A percentile compares a stretch with the other conserved stretches of the same genome.
Evolutionary conservation across 371 early-diverging fungal species (phyloP).

Genomic region (Rhizopus stolonifer): DNA sequence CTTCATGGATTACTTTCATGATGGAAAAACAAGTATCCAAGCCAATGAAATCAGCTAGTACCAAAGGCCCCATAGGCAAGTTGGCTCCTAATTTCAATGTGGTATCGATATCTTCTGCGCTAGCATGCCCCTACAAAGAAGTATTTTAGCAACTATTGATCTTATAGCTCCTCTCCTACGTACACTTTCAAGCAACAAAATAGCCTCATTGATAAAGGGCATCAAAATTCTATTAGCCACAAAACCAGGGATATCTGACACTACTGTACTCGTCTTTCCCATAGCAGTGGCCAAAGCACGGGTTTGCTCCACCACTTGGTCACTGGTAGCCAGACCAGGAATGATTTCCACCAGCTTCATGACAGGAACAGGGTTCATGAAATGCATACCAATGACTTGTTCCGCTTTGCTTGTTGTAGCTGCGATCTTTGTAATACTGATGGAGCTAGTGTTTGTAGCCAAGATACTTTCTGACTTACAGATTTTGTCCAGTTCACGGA

Average conservation of each 20-base stretch:
- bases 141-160: no score
- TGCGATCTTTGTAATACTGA: constrained; percentile 95
- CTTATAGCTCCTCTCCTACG: constrained; percentile 18
- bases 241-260: constrained; percentile 94
- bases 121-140: constrained; percentile 79
- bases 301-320: constrained; percentile 71
- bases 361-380: constrained; percentile 96
- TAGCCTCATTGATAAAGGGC: constrained; percentile 98
- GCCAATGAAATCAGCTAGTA: constrained; percentile 97
- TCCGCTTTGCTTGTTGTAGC: constrained; percentile 83
- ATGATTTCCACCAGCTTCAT: constrained; percentile 98
- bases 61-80: constrained; percentile 97
- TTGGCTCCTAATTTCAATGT: constrained; percentile 98
- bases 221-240: constrained; percentile 96
- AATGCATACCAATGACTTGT: constrained; percentile 90
- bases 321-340: constrained; percentile 86
- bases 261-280: constrained; percentile 91
- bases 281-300: constrained; percentile 76
- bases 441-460: constrained; percentile 94
- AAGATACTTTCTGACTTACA: constrained; percentile 80
- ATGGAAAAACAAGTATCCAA: constrained; percentile 97
- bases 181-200: constrained; percentile 85
- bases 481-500: constrained; percentile 71
- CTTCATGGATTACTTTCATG: constrained; percentile 90
- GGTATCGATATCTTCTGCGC: constrained; percentile 94